Conservation (phyloP, 2,329 filamentous ascomycete species). For the Colletotrichum cereale region DNA sequence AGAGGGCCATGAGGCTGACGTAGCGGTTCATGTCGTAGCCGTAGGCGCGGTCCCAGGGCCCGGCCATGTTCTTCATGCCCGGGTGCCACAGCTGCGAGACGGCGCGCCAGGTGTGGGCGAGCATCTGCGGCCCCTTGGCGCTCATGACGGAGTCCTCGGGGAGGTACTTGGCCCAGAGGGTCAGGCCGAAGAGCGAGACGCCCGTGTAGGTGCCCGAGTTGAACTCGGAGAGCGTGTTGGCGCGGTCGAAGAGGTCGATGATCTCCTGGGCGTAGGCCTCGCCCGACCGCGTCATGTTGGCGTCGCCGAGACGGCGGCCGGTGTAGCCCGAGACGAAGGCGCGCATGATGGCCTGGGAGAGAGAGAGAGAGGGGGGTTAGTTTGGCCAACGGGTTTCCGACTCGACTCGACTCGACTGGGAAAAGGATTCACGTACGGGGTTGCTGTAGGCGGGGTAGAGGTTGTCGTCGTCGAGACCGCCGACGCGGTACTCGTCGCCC, state of each 20-base stretch:
- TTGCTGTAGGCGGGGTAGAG: constrained; percentile 74
- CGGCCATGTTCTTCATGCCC: constrained; percentile 70
- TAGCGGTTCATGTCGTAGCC: constrained; percentile 75
- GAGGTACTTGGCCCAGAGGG: constrained; percentile 71
- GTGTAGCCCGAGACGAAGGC: constrained; percentile 71
- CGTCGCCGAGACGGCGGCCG: constrained; percentile 64
- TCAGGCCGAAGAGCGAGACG: constrained; percentile 69
- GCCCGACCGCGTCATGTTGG: constrained; percentile 70
- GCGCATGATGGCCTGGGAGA: constrained; percentile 66
- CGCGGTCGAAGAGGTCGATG: constrained; percentile 66
- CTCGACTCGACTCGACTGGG: too few species aligned
- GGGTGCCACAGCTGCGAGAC: constrained; percentile 68
- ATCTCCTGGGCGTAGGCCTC: constrained; percentile 68
- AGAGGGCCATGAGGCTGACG: constrained; percentile 67
- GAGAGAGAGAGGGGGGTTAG: not conserved
- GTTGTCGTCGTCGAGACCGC: constrained; percentile 70
- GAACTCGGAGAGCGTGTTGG: constrained; percentile 71
- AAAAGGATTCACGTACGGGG: constrained; percentile 50
- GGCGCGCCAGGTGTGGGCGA: constrained; percentile 65
- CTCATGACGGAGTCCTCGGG: constrained; percentile 65
- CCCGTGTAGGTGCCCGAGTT: constrained; percentile 74
- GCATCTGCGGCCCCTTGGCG: constrained; percentile 63
- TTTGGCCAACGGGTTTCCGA: too few species aligned
- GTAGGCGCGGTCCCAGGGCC: constrained; percentile 74
- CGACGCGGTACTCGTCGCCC: constrained; percentile 72